Evolutionary conservation across 805 yeast species (phyloP), one percentile per base, ranked within the genome.

Genomic region (Candida succiphila): DNA sequence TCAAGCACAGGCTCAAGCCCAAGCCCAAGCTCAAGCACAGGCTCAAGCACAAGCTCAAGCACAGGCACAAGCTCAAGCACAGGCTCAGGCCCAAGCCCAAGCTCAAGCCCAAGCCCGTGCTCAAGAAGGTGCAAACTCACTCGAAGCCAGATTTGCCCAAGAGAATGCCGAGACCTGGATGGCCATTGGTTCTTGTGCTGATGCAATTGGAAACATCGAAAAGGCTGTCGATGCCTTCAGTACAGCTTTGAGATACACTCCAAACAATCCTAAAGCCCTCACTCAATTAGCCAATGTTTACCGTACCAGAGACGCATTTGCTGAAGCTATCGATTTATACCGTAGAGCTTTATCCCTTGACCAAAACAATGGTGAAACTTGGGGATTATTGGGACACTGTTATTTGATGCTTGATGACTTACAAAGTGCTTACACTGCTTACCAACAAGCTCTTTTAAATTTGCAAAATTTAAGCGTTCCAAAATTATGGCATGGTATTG

Each of bases 401-500:
- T 92, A 87, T 54, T 64, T 92, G 46, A 92, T 92, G 96, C 65
- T 88, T 54, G 98, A 92, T 57, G 98, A 92, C 50, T 68, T 92
- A 39, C 96, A 85, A 56, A 75, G 95, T 48, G 96, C 96, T 7
- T 92, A 92, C 55, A 81, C 88, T 29, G 95, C 97, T 3, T 92
- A 92, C 61, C 98, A 92, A 62, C 88, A 94, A 52, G 97, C 97
- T 3, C 65, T 92, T 31, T 82, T 84, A 57, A 92, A 86, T 54
- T 62, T 88, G 52, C 85, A 83, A 42, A 89, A 92, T 51, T 94
- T 96, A 30, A 85, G 86, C 45, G 96, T 88, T 35, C 97, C 97
- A 36, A 87, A 87, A 54, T 71, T 92, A 45, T 92, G 98, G 98
- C 96, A 92, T 58, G 98, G 98, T 0, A 89, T 92, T 43, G 98